Base-by-base conservation (phyloP, 225 moss, liverwort and hornwort species). In the Anthoceros angustus region DNA sequence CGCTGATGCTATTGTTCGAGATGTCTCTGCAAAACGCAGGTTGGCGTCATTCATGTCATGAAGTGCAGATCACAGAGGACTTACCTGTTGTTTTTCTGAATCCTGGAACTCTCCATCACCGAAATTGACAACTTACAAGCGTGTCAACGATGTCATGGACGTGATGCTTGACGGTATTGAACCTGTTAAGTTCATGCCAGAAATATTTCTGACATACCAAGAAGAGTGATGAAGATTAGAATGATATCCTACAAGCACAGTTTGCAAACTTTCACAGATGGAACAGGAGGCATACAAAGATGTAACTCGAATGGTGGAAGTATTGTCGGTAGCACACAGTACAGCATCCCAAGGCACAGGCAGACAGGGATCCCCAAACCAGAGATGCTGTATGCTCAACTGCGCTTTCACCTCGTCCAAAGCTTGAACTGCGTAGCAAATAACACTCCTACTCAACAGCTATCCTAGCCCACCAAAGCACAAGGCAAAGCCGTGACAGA, bases 301-400 rank as follows among this genome's bases (percentile, higher is more conserved):
- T 18, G 55, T 55, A 7, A 55, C 55, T 18, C 55, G 55, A 15
- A 55, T 15, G 55, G n/a, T 18, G 18, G 0, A 18, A 55, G 12
- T 20, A 6, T 5, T 55, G 23, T 20, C 55, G 16, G 55, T 18
- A 23, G 12, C 23, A 55, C 55, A 55, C 5, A 18, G n/a, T 0
- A 55, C 55, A 55, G 55, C 55, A 55, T 55, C 55, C 55, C 55
- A 55, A 7, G 55, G 55, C 55, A 55, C 55, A 55, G 55, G 55
- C 55, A 55, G 14, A 15, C 55, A 55, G 55, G 55, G 55, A 12
- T 55, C 55, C n/a, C 55, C 55, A 55, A 55, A 55, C 55, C 55
- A 55, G 55, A 55, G 55, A 55, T 55, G 55, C 55, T 15, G n/a
- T 7, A 55, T 15, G 23, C 23, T 15, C 1, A 18, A 55, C 0